phyloP scores from a whole-genome alignment of 148 eudicot genomes.

The Arctostaphylos glauca region DNA sequence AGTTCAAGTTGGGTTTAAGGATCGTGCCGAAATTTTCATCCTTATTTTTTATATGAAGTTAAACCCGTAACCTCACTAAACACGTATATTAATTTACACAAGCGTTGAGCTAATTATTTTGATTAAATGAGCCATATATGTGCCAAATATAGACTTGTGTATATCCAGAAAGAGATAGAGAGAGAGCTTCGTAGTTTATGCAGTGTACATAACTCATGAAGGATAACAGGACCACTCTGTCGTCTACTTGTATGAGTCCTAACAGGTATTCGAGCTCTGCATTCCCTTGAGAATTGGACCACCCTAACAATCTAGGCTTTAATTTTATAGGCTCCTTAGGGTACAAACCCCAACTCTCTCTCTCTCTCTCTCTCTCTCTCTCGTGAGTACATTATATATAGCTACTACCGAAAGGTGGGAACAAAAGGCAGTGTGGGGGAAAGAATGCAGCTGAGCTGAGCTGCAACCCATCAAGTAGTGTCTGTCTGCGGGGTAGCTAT shows the following conservation, averaged over 20 bases:
- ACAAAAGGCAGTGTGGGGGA: slow-evolving; percentile 3
- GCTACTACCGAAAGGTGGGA: slow-evolving; percentile 3
- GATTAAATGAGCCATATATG: too few relatives aligned
- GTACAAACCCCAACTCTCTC: slow-evolving; percentile 8
- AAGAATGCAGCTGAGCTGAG: not conserved
- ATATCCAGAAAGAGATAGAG: not conserved
- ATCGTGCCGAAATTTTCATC: too few relatives aligned
- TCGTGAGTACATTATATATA: not conserved
- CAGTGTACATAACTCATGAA: not conserved
- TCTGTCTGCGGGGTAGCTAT: not conserved
- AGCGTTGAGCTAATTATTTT: too few relatives aligned
- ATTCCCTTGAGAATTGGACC: not conserved
- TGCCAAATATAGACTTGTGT: too few relatives aligned
- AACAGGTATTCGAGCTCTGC: not conserved
- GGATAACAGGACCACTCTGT: slow-evolving; percentile 11
- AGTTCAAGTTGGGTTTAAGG: too few relatives aligned
- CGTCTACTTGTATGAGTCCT: not conserved
- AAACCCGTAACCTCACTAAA: too few relatives aligned
- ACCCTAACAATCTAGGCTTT: not conserved
- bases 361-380: not conserved
- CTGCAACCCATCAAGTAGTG: not conserved
- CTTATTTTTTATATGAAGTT: too few relatives aligned
- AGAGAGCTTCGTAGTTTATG: not conserved
- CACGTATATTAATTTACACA: too few relatives aligned
- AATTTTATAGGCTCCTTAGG: not conserved